Percentiles rank a stretch among this genome's conserved stretches.
Evolutionary conservation across 148 eudicot species (phyloP).

Genomic region (Chenopodium formosanum): DNA sequence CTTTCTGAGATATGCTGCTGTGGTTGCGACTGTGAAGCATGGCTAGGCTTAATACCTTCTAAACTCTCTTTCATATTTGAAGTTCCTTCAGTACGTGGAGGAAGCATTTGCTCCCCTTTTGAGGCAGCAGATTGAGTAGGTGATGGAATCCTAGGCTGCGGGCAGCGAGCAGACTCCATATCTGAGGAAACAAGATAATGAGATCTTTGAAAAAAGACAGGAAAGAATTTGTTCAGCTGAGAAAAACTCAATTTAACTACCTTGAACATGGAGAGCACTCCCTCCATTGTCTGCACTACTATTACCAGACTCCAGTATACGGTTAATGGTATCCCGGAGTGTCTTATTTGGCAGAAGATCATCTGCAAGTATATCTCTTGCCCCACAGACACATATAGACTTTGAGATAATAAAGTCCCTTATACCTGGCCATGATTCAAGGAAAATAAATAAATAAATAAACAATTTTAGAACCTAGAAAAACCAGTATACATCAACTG

Average conservation of each 20-base stretch:
- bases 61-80: slow-evolving; percentile 35
- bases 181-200: slow-evolving; percentile 36
- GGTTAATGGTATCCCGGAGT: slow-evolving; percentile 73
- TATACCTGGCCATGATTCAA: slow-evolving; percentile 57
- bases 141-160: slow-evolving; percentile 64
- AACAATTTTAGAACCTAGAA: neutral
- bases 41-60: slow-evolving; percentile 26
- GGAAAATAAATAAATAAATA: neutral
- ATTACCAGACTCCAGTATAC: slow-evolving; percentile 75
- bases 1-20: slow-evolving; percentile 36
- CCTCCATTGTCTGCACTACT: slow-evolving; percentile 76
- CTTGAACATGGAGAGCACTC: slow-evolving; percentile 71
- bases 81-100: slow-evolving; percentile 43
- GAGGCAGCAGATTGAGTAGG: slow-evolving; percentile 78
- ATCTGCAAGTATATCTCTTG: slow-evolving; percentile 76
- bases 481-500: neutral
- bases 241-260: slow-evolving; percentile 23
- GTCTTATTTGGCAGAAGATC: slow-evolving; percentile 89
- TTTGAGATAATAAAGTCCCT: slow-evolving; percentile 76
- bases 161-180: slow-evolving; percentile 65
- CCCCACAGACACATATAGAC: slow-evolving; percentile 86
- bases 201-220: neutral
- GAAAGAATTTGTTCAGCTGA: neutral
- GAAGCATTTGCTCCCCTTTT: slow-evolving; percentile 56
- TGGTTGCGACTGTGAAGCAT: slow-evolving; percentile 30